Base-by-base conservation (phyloP, 2,329 filamentous ascomycete species). In the Botrytis porri region DNA sequence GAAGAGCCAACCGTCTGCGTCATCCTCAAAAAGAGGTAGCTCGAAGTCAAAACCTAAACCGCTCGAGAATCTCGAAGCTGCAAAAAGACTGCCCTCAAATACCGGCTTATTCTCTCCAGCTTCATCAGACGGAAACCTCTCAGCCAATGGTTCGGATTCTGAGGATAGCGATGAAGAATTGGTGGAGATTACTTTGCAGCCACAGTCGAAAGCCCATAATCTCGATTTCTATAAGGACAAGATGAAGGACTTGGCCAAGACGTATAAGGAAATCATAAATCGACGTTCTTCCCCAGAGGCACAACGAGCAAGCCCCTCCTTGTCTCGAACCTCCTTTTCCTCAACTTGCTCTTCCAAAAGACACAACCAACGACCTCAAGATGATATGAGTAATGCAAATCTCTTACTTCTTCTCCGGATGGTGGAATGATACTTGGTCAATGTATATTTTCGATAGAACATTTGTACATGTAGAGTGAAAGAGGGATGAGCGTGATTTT, bases 81-180 rank as follows among this genome's bases (percentile, higher is more conserved):
- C 45, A 1, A 57, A 54, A 3, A 43, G n/a, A 7, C 8, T 57
- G 4, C 16, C 59, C 37, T 18, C 29, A 5, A 16, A 35, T 25
- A 20, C 22, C 10, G 41, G 60, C 10, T 41, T 54, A 9, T 41
- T 18, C 22, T 51, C 69, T 5, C 45, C 60, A 25, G 32, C 60
- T 32, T 54, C 37, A 14, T 54, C 32, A 29, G 32, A 54, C 3
- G 59, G 37, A 54, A 57, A 3, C 22, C n/a, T 65, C 7, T 71
- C 60, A 6, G 12, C 39, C 25, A 65, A 45, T 32, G 43, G 54
- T 32, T 43, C 32, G 16, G 60, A 64, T 54, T 65, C n/a, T 20
- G 69, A 71, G n/a, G 48, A 69, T 8, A 64, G 59, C 12, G 69
- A 71, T 39, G 60, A 61, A 45, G 51, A 45, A 69, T 35, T 61